Base-by-base conservation (phyloP, 2,329 filamentous ascomycete species). In the Claviceps humidiphila region DNA sequence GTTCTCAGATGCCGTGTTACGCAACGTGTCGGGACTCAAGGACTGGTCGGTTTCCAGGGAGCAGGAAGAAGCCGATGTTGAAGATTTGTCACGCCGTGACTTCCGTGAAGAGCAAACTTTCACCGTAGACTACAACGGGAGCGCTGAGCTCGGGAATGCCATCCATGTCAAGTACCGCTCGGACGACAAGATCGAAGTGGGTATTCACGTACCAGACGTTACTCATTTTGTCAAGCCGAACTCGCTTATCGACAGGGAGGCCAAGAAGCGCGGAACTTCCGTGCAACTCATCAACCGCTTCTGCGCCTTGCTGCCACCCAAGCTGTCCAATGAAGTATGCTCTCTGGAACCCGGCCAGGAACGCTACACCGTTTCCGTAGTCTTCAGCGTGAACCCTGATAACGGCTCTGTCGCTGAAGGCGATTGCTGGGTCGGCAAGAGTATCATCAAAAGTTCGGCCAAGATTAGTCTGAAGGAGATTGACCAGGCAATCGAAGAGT, bases 211-310 rank as follows among this genome's bases (percentile, higher is more conserved):
- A 64, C 83, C 91, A 37, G 93, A 98, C 68, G 85, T 97, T 59
- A 85, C 93, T 55, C 89, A 98, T 71, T 98, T 98, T 65, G 88
- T 98, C 67, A 97, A 97, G 77, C 77, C 85, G 47, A 95, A 94
- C 73, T 95, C 90, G 16, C 80, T 97, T 46, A 90, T 97, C 49
- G 93, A 98, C 63, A 85, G 93, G 47, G 93, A 98, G 71, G 93
- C 93, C 11, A 95, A 93, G 80, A 98, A 97, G 77, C 88, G 93
- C 58, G 91, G 91, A 55, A 97, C 90, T 53, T 90, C 89, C 39
- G 93, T 98, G 24, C 94, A 97, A 64, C 77, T 98, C 57, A 85
- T 95, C 72, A 93, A 95, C 73, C 84, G 89, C 39, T 73, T 85
- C 74, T 75, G 91, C 80, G 76, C 91, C 75, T 83, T 98, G 77